Percentiles rank a stretch among this genome's conserved stretches.
Evolutionary conservation across 495 filamentous ascomycete genomes (phyloP).

Genomic region (Hypoxylon lienhwacheense): DNA sequence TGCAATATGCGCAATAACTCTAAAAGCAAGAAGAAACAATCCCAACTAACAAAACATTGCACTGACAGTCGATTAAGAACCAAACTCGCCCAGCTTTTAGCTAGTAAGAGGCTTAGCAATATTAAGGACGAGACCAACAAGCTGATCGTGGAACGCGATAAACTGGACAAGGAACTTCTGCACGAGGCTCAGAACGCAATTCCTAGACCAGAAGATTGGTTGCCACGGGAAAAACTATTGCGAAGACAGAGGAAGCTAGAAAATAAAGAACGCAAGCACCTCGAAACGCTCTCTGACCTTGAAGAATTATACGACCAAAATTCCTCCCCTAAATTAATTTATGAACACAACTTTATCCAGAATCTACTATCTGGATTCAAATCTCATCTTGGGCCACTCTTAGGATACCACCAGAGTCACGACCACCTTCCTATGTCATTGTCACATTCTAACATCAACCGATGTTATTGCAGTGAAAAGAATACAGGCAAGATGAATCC

Average conservation of each 20-base stretch:
- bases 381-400: slow-evolving; percentile 9
- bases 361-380: slow-evolving; percentile 10
- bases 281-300: slow-evolving; percentile 7
- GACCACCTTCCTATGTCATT: not conserved
- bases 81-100: not conserved
- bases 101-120: not conserved
- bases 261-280: not conserved
- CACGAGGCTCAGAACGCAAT: not conserved
- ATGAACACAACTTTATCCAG: slow-evolving; percentile 5
- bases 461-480: not conserved
- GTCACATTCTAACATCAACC: not conserved
- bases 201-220: not conserved
- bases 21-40: not conserved
- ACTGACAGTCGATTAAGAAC: not conserved
- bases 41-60: not conserved
- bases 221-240: slow-evolving; percentile 1
- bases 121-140: not conserved
- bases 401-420: not conserved
- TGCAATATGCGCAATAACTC: not conserved
- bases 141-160: not conserved
- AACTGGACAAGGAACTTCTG: slow-evolving; percentile 10
- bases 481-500: slow-evolving; percentile 3
- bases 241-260: not conserved
- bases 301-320: not conserved
- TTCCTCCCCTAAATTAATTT: not conserved